Base-by-base conservation (phyloP, 495 filamentous ascomycete species). In the Podospora anserina region DNA sequence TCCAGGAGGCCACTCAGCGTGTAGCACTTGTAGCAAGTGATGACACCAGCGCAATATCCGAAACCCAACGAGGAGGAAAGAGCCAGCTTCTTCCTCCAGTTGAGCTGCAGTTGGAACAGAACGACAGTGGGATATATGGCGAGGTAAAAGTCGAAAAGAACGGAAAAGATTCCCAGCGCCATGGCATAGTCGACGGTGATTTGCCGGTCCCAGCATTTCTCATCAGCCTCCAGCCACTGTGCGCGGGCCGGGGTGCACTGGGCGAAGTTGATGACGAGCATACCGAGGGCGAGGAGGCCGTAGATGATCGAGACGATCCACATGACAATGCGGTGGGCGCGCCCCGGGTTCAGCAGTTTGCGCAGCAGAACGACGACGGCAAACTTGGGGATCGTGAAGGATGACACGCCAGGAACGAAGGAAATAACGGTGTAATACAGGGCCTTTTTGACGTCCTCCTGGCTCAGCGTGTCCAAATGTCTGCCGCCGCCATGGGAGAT, bases 381-480 rank as follows among this genome's bases (percentile, higher is more conserved):
- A 39, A 75, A 71, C 55, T 76, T 76, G 30, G 74, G 72, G 7
- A 75, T 44, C n/a, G 67, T 68, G 26, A 75, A 76, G 39, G 69
- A 68, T 28, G 49, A 19, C 1, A 77, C 69, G 49, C 73, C 73
- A n/a, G 73, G 75, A 5, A 71, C 69, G 39, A 74, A 77, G 5
- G 72, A 73, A 49, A 76, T 57, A 39, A 73, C 55, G 49, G 68
- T 69, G 57, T 70, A 73, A 28, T 68, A 66, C 28, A 75, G 55
- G 60, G 66, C 69, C 4, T 62, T 61, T 0, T 16, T 32, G 23
- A 64, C 53, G 13, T 75, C 44, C 4, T 69, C 68, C 11, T 54
- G 67, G 4, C 13, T 16, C 23, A 75, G 64, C 1, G 69, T 73
- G 0, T n/a, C 9, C 28, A 67, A n/a, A 56, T 75, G 71, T 18